Conservation (phyloP, 495 filamentous ascomycete genomes). For the Clohesyomyces aquaticus region DNA sequence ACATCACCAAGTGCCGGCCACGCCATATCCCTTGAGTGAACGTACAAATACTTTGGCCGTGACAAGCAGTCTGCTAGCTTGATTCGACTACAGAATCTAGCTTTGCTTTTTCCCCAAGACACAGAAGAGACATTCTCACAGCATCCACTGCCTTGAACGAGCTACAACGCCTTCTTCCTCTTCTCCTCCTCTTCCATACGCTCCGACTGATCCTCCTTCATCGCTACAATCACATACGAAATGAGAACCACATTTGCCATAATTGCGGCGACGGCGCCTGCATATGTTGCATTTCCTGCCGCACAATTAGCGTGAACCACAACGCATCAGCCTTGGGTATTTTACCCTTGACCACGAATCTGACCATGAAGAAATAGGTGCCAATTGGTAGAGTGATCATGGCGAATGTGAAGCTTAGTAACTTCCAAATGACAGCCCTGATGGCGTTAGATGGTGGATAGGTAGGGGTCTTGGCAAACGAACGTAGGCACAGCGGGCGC, state of each 20-base stretch:
- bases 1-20: neutral
- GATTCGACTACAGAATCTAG: no score
- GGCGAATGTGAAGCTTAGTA: slow-evolving; percentile 84
- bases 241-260: slow-evolving; percentile 91
- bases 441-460: neutral
- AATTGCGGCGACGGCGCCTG: slow-evolving; percentile 81
- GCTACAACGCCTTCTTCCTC: slow-evolving; percentile 63
- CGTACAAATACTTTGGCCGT: no score
- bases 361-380: slow-evolving; percentile 80
- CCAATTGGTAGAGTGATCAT: slow-evolving; percentile 87
- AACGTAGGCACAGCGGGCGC: slow-evolving; percentile 49
- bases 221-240: slow-evolving; percentile 87
- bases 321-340: neutral
- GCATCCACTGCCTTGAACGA: no score
- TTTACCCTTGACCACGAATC: slow-evolving; percentile 75
- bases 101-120: no score
- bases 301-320: slow-evolving; percentile 1
- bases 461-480: slow-evolving; percentile 11
- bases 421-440: slow-evolving; percentile 86
- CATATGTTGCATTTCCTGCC: slow-evolving; percentile 78
- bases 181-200: slow-evolving; percentile 60
- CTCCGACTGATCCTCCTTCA: slow-evolving; percentile 81
- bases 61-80: no score
- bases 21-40: neutral
- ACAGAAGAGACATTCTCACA: no score